phyloP scores from a whole-genome alignment of 768 basidiomycete species.

The Rubroboletus pulcherrimus region DNA sequence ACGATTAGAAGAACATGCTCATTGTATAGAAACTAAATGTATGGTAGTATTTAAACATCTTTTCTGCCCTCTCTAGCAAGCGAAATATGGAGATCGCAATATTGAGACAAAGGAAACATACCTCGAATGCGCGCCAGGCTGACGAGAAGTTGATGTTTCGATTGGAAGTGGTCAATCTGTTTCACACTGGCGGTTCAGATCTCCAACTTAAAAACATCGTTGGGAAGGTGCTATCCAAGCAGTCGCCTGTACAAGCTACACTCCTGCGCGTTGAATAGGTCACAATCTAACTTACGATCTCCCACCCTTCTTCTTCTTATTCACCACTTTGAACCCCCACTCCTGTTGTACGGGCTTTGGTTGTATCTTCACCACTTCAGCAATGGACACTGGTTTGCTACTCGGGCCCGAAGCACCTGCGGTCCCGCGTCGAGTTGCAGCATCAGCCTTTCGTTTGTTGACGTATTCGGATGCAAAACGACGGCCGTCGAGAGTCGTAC shows the following conservation, averaged over 20 bases:
- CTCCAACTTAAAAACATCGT: not conserved
- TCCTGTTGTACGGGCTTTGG: slow-evolving; percentile 73
- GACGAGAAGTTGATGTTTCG: not conserved
- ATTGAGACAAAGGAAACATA: not conserved
- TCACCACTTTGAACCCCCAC: slow-evolving; percentile 92
- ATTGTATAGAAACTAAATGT: slow-evolving; percentile 23
- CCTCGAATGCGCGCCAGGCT: not conserved
- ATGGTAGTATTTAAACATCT: slow-evolving; percentile 15
- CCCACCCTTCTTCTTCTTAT: slow-evolving; percentile 89
- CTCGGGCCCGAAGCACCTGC: slow-evolving; percentile 30
- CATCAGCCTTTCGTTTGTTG: slow-evolving; percentile 81
- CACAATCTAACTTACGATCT: slow-evolving; percentile 38
- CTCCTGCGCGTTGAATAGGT: not conserved
- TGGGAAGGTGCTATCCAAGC: slow-evolving; percentile 23
- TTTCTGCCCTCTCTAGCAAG: not conserved
- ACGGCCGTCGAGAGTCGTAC: slow-evolving; percentile 91
- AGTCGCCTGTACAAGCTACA: slow-evolving; percentile 16
- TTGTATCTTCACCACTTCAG: slow-evolving; percentile 86
- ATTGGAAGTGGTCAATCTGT: not conserved
- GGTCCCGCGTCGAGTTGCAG: slow-evolving; percentile 48
- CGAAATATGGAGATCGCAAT: not conserved
- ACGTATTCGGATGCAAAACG: slow-evolving; percentile 94
- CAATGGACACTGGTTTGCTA: slow-evolving; percentile 66
- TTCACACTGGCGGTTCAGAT: not conserved
- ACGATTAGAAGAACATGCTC: slow-evolving; percentile 10